phyloP scores from a whole-genome alignment of 1,139 yeast genomes.

The Taphrina pruni region DNA sequence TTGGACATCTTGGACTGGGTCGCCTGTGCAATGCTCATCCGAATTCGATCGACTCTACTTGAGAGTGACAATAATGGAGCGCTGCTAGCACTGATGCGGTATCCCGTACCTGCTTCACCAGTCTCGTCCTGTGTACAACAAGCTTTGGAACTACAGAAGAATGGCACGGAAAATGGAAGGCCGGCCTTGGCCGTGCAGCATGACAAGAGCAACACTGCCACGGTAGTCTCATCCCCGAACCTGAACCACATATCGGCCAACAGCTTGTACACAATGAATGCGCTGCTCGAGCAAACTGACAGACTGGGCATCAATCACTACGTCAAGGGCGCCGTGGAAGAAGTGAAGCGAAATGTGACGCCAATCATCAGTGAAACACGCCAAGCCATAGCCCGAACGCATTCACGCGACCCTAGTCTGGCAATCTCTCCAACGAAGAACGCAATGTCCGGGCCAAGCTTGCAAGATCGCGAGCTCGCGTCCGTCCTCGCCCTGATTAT shows the following conservation, averaged over 20 bases:
- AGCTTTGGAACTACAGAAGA: slow-evolving; percentile 48
- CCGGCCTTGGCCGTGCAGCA: slow-evolving; percentile 9
- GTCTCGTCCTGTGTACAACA: slow-evolving; percentile 49
- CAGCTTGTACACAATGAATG: slow-evolving; percentile 2
- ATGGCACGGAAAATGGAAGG: slow-evolving; percentile 14
- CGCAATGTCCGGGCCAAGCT: not conserved
- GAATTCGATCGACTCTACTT: slow-evolving; percentile 47
- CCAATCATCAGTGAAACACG: slow-evolving; percentile 34
- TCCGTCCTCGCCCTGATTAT: slow-evolving; percentile 25
- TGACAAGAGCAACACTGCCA: not conserved
- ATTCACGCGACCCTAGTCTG: slow-evolving; percentile 13
- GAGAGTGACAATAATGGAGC: slow-evolving; percentile 49
- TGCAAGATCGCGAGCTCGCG: slow-evolving; percentile 32
- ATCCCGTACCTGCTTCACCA: slow-evolving; percentile 48
- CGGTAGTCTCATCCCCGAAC: not conserved
- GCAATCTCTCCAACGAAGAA: not conserved
- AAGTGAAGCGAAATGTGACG: slow-evolving; percentile 25
- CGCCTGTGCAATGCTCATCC: slow-evolving; percentile 51
- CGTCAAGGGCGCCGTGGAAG: slow-evolving; percentile 30
- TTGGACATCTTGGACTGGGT: slow-evolving; percentile 52
- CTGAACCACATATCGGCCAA: slow-evolving; percentile 3
- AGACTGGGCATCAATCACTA: slow-evolving; percentile 31
- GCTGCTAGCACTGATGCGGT: slow-evolving; percentile 50
- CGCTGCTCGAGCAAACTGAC: slow-evolving; percentile 34
- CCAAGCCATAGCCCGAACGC: slow-evolving; percentile 19